Base-by-base conservation (phyloP, 1,284 basidiomycete genomes). In the Naganishia sp. region DNA sequence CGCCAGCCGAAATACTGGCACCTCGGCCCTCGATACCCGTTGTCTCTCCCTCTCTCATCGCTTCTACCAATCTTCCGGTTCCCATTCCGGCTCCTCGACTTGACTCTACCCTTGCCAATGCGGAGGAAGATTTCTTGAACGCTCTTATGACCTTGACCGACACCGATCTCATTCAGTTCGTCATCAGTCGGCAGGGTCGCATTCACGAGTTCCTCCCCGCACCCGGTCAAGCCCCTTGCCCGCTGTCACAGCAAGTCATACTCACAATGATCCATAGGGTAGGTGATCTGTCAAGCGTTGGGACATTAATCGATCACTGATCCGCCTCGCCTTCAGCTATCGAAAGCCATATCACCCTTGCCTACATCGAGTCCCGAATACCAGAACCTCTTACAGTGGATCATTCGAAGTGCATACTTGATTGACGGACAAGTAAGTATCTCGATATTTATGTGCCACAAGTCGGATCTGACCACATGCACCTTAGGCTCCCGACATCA, bases 261-360 rank as follows among this genome's bases (percentile, higher is more conserved):
- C 49, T 68, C 56, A 68, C 67, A 25, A 64, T 68, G 67, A 60
- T 68, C 13, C 67, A 68, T 36, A 59, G 67, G 36, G 67, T 68
- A 46, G 31, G 67, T 61, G n/a, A 25, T 36, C n/a, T 44, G 28
- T 42, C 11, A n/a, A 44, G 13, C 31, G 11, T 5, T 6, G 15
- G n/a, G 16, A 49, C 18, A 11, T 44, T 31, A 28, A 28, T 5
- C 2, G 21, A 13, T 42, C 9, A 50, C 64, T 65, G 36, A 43
- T 21, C 15, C 21, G 10, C 1, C 1, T 16, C 18, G 5, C 9
- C 21, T 45, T 39, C 28, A 67, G 66, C 42, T 67, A 31, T 64
- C 66, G 18, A 67, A 59, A 46, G 61, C 60, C 10, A 52, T 67
- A n/a, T 46, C 53, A 13, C 52, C 60, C 6, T 48, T 52, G 18